Base-by-base conservation (phyloP, 371 early-diverging fungal genomes). In the Nosema muscidifuracis region DNA sequence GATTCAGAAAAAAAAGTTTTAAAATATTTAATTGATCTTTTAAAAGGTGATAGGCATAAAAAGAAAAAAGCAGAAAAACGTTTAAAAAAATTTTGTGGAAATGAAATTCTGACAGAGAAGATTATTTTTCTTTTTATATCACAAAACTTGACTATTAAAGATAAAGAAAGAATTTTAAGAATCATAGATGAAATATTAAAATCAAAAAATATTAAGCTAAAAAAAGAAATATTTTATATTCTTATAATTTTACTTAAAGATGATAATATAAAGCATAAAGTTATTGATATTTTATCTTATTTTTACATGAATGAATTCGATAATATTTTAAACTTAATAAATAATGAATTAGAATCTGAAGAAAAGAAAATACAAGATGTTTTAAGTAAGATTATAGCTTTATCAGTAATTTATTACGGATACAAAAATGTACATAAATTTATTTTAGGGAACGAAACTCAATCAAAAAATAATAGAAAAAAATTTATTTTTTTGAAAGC, bases 51-150 rank as follows among this genome's bases (percentile, higher is more conserved):
- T 28, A 20, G 26, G 2, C 2, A 26, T 15, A 20, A 53, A 53
- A 53, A 26, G 16, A 53, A 28, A 53, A 20, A 53, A 26, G 2
- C 26, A 7, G 22, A 24, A 7, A 20, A 53, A 7, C 9, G 24
- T 24, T 26, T 53, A 6, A 15, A 12, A 2, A 53, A 20, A 53
- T 3, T 26, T 7, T 7, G 4, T 4, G 24, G 18, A 24, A 24
- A 20, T 4, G 16, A 26, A 24, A 6, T 53, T 26, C 6, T 28
- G 24, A 10, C 24, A 24, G 55, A 53, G 24, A 53, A 53, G 18
- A 53, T 53, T 26, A 53, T 53, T 53, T 53, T 53, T 9, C 24
- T 20, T 53, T 28, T 53, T 24, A 26, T 53, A 15, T 53, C 55
- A 53, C 28, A 26, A 26, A 24, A 53, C 4, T 26, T 53, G 4